Evolutionary conservation across 2,329 filamentous ascomycete genomes (phyloP), one percentile per base, ranked within the genome.

Genomic region (Furcasterigmium sp.): DNA sequence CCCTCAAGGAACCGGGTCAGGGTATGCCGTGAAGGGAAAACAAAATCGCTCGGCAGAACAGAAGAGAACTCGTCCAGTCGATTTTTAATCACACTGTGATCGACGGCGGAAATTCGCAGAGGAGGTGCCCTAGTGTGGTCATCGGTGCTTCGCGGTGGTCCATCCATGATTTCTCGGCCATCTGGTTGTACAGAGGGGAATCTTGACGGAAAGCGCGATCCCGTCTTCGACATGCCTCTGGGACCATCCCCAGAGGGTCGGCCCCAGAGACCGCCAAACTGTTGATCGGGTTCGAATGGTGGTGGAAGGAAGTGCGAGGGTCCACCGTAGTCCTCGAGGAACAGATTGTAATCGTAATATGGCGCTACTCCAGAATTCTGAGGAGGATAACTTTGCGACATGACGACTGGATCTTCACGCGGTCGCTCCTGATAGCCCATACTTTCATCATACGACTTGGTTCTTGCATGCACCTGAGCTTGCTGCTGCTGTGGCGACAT

Each of bases 1-100:
- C 82, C 83, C 46, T 85, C 82, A 25, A 87, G 62, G 48, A 87
- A 87, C 26, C 84, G 67, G 3, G 80, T 82, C 21, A 87, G 58
- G 0, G 84, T 85, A 51, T 86, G 75, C 3, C 84, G 75, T 5
- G 83, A 86, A 2, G 84, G 84, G 39, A 87, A 76, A 3, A 79
- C 72, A 50, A 87, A 87, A 51, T 80, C 78, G 41, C 63, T 67
- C 0, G 81, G 77, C 18, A 84, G 59, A 5, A 82, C 74, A 1
- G 72, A 68, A 1, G 77, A 76, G 49, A 84, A 84, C 47, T 82
- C 78, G 17, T 78, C 72, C 0, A 84, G 60, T n/a, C 76, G 71
- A 43, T 69, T 76, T 53, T 76, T 75, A 43, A 83, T 79, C 10
- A 70, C 62, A 5, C 65, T 69, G 53, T 80, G 73, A 49, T 80